Conservation (phyloP, 495 filamentous ascomycete genomes). For the Aspergillus sclerotiicarbonarius region DNA sequence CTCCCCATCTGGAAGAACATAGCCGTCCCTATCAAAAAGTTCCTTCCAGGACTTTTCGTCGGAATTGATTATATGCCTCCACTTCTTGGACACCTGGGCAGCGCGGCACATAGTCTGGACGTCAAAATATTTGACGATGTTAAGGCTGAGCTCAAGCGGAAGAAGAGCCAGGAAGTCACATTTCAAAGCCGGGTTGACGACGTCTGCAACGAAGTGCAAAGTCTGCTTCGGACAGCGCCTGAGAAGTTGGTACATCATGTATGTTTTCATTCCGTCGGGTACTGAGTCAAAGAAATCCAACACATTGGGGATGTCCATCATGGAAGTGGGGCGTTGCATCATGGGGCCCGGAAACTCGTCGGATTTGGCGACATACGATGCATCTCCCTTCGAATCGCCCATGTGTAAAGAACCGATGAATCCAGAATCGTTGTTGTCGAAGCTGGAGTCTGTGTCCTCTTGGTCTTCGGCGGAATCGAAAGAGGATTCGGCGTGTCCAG, state of each 20-base stretch:
- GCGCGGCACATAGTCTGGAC: constrained; percentile 84
- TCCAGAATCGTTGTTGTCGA: constrained; percentile 36
- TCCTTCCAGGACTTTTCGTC: constrained; percentile 97
- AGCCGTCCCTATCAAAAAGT: constrained; percentile 81
- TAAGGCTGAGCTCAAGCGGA: constrained; percentile 81
- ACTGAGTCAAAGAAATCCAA: constrained; percentile 88
- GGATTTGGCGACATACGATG: constrained; percentile 8
- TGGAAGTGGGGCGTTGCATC: constrained; percentile 35
- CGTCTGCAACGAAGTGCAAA: constrained; percentile 84
- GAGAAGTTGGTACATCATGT: constrained; percentile 94
- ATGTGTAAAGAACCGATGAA: constrained; percentile 23
- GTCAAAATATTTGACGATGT: constrained; percentile 85
- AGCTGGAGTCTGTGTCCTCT: constrained; percentile 48
- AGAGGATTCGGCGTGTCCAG: constrained; percentile 46
- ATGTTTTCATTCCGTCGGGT: constrained; percentile 82
- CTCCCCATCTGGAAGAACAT: constrained; percentile 74
- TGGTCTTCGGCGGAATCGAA: constrained; percentile 44
- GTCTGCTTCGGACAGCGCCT: constrained; percentile 86
- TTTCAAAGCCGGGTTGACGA: constrained; percentile 95
- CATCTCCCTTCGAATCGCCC: constrained; percentile 15
- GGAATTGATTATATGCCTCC: constrained; percentile 83
- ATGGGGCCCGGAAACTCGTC: constrained; percentile 13
- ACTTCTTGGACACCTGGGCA: constrained; percentile 90
- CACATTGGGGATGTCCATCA: constrained; percentile 78
- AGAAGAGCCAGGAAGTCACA: constrained; percentile 86